phyloP scores from a whole-genome alignment of 2,329 filamentous ascomycete genomes.

The Fusarium sambucinum region DNA sequence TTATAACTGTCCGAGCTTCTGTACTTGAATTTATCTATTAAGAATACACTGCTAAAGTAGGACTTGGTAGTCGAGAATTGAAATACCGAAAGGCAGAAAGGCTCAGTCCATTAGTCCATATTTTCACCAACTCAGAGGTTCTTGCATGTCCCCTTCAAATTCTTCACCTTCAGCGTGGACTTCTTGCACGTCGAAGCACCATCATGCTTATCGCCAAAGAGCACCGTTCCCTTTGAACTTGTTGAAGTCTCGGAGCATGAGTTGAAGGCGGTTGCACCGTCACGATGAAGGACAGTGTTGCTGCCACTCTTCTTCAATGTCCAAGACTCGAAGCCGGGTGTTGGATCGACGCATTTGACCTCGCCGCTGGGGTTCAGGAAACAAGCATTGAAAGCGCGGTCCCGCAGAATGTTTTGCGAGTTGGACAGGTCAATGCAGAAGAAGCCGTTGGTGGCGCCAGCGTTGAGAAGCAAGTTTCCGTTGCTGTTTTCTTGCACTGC shows the following conservation, averaged over 20 bases:
- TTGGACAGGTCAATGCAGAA: constrained; percentile 50
- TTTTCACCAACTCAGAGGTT: constrained; percentile 20
- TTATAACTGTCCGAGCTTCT: not conserved
- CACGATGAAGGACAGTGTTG: constrained; percentile 43
- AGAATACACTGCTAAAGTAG: not conserved
- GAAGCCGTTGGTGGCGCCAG: constrained; percentile 44
- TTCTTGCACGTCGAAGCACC: constrained; percentile 42
- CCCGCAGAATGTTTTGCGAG: constrained; percentile 45
- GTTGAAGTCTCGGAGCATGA: constrained; percentile 44
- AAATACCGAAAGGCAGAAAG: not conserved
- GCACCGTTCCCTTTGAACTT: constrained; percentile 38
- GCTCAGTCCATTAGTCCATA: too few relatives aligned
- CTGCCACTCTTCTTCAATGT: constrained; percentile 41
- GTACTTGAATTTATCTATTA: not conserved
- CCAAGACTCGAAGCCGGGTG: constrained; percentile 48
- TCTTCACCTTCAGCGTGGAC: constrained; percentile 44
- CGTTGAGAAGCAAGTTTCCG: constrained; percentile 48
- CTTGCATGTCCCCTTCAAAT: constrained; percentile 48
- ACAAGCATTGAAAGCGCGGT: constrained; percentile 51
- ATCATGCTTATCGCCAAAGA: constrained; percentile 41
- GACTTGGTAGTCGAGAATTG: not conserved
- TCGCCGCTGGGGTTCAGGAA: constrained; percentile 45
- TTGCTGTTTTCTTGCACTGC: constrained; percentile 47
- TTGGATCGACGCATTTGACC: constrained; percentile 52
- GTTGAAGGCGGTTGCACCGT: constrained; percentile 43